Percentiles rank a stretch among this genome's conserved stretches.
Conservation (phyloP, 306 rosid genomes). For the Dryas octopetala region DNA sequence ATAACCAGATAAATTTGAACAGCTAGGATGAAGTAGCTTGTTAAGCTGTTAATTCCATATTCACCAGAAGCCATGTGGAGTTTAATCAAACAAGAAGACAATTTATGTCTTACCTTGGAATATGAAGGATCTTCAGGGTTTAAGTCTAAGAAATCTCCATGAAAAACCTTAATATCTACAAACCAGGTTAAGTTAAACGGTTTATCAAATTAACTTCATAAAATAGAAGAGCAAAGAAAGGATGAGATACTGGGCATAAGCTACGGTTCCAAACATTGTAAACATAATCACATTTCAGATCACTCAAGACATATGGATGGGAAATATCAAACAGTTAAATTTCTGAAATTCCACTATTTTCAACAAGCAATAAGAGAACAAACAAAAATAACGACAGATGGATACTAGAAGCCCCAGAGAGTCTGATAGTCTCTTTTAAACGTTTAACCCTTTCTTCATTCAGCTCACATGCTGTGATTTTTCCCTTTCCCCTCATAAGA, state of each 20-base stretch:
- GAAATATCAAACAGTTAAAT: neutral
- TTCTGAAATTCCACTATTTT: neutral
- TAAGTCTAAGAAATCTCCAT: slow-evolving; percentile 72
- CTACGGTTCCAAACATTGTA: neutral
- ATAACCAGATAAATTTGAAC: too few relatives aligned
- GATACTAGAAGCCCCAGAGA: slow-evolving; percentile 94
- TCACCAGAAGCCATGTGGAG: slow-evolving; percentile 7
- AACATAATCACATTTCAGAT: neutral
- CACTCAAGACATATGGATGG: neutral
- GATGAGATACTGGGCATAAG: neutral
- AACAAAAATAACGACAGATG: slow-evolving; percentile 14
- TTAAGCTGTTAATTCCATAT: neutral
- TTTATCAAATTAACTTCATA: slow-evolving; percentile 2
- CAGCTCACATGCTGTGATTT: slow-evolving; percentile 79
- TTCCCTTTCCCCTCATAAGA: slow-evolving; percentile 75
- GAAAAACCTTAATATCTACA: slow-evolving; percentile 72
- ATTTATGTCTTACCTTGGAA: slow-evolving; percentile 56
- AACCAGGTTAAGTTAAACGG: slow-evolving; percentile 42
- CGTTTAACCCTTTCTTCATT: slow-evolving; percentile 65
- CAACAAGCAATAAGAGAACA: slow-evolving; percentile 3
- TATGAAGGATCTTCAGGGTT: slow-evolving; percentile 60
- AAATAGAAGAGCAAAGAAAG: neutral
- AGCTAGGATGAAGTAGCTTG: too few relatives aligned
- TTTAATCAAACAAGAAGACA: slow-evolving; percentile 5
- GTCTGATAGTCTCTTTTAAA: slow-evolving; percentile 60